These are phyloP conservation scores for Populus nigra DNA, from an alignment of 345 rosid species.

Conservation along the genomic window DNA sequence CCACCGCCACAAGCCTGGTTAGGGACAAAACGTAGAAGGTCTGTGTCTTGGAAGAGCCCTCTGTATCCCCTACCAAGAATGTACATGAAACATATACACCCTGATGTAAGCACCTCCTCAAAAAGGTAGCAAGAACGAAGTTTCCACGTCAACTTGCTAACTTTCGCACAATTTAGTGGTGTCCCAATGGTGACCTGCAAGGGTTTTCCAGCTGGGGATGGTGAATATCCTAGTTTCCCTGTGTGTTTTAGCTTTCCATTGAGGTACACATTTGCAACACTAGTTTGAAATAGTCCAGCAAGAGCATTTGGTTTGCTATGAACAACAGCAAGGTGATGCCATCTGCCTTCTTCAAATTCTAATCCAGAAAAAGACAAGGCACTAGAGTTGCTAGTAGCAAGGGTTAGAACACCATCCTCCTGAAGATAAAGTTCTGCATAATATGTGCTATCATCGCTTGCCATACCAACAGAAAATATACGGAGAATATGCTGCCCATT, in stretches of 20 bases:
- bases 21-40: slow-evolving; percentile 93
- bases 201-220: slow-evolving; percentile 91
- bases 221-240: slow-evolving; percentile 96
- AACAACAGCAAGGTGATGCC: slow-evolving; percentile 99
- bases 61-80: slow-evolving; percentile 97
- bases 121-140: slow-evolving; percentile 95
- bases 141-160: slow-evolving; percentile 85
- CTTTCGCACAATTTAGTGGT: slow-evolving; percentile 70
- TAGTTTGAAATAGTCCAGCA: slow-evolving; percentile 98
- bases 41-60: slow-evolving; percentile 95
- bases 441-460: slow-evolving; percentile 61
- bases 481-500: slow-evolving; percentile 58
- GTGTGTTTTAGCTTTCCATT: slow-evolving; percentile 97
- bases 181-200: slow-evolving; percentile 96
- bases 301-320: slow-evolving; percentile 99
- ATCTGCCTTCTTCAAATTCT: slow-evolving; percentile 90
- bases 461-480: slow-evolving; percentile 92
- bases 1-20: slow-evolving; percentile 99
- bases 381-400: slow-evolving; percentile 91
- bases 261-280: slow-evolving; percentile 92
- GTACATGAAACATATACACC: slow-evolving; percentile 95
- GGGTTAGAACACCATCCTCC: slow-evolving; percentile 90
- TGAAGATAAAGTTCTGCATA: slow-evolving; percentile 92
- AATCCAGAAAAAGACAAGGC: slow-evolving; percentile 89
- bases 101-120: slow-evolving; percentile 97